A percentile compares a stretch with the other conserved stretches of the same genome.
These are phyloP conservation scores for Talaromyces sp. DNA, from an alignment of 2,329 filamentous ascomycete genomes.

Conservation along the genomic window DNA sequence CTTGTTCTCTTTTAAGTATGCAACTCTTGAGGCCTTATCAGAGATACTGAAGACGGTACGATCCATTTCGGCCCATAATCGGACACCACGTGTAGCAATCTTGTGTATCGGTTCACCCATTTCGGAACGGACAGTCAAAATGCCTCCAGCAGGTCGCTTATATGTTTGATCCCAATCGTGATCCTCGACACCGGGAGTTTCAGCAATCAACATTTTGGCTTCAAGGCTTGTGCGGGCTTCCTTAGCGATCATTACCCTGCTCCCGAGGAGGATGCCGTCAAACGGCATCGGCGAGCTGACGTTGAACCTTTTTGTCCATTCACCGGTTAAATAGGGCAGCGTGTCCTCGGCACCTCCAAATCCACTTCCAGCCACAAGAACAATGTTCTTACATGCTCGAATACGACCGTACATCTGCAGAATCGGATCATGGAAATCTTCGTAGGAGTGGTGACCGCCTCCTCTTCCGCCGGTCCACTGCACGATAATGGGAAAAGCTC, in stretches of 20 bases:
- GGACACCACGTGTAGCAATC: constrained; percentile 92
- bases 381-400: constrained; percentile 77
- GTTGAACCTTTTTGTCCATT: constrained; percentile 73
- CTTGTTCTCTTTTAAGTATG: constrained; percentile 81
- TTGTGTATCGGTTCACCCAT: constrained; percentile 99
- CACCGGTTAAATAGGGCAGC: constrained; percentile 85
- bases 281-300: constrained; percentile 92
- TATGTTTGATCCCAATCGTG: constrained; percentile 88
- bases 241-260: constrained; percentile 91
- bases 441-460: constrained; percentile 89
- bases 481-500: constrained; percentile 82
- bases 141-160: constrained; percentile 82
- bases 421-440: constrained; percentile 90
- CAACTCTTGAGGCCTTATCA: constrained; percentile 87
- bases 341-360: constrained; percentile 88
- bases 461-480: constrained; percentile 95
- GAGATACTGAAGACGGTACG: constrained; percentile 87
- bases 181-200: constrained; percentile 78
- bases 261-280: constrained; percentile 85
- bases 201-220: constrained; percentile 85
- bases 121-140: constrained; percentile 94
- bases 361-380: constrained; percentile 83
- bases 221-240: constrained; percentile 83
- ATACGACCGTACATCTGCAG: constrained; percentile 88
- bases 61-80: constrained; percentile 98